A percentile compares a stretch with the other conserved stretches of the same genome.
Evolutionary conservation across 2,329 filamentous ascomycete genomes (phyloP).

Genomic region (Aspergillus eucalypticola): DNA sequence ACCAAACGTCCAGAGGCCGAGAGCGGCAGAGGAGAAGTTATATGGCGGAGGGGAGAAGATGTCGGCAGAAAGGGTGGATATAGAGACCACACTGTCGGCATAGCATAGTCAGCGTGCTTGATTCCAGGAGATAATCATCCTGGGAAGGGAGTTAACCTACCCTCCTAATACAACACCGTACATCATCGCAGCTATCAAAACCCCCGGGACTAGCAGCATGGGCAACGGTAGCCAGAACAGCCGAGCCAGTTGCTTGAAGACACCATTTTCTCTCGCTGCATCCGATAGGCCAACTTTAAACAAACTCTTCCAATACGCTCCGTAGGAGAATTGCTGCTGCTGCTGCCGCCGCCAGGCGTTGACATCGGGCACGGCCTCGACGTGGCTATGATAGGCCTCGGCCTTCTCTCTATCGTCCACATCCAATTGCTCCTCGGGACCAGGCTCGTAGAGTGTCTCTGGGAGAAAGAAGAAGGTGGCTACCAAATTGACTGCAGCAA

Average conservation of each 20-base stretch:
- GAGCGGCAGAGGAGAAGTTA: slow-evolving; percentile 29
- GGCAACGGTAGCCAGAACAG: slow-evolving; percentile 28
- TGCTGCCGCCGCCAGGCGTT: neutral
- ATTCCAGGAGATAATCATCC: neutral
- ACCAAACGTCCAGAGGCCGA: slow-evolving; percentile 32
- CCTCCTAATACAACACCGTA: slow-evolving; percentile 31
- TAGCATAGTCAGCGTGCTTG: neutral
- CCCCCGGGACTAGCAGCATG: slow-evolving; percentile 25
- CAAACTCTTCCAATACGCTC: slow-evolving; percentile 31
- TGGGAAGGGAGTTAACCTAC: slow-evolving; percentile 18
- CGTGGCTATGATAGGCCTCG: slow-evolving; percentile 14
- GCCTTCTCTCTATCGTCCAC: slow-evolving; percentile 24
- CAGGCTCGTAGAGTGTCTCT: slow-evolving; percentile 35
- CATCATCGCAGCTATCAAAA: slow-evolving; percentile 28
- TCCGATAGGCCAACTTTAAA: slow-evolving; percentile 27
- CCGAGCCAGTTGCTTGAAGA: slow-evolving; percentile 18
- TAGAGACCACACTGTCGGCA: slow-evolving; percentile 22
- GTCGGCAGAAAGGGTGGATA: slow-evolving; percentile 30
- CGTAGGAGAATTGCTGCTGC: slow-evolving; percentile 17
- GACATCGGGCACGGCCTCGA: slow-evolving; percentile 17
- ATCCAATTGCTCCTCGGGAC: slow-evolving; percentile 23
- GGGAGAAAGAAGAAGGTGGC: slow-evolving; percentile 37
- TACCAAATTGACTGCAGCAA: slow-evolving; percentile 32
- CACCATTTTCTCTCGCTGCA: slow-evolving; percentile 21
- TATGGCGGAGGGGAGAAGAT: slow-evolving; percentile 36